phyloP scores from a whole-genome alignment of 176 grass and related monocot species.

The Avena insularis region DNA sequence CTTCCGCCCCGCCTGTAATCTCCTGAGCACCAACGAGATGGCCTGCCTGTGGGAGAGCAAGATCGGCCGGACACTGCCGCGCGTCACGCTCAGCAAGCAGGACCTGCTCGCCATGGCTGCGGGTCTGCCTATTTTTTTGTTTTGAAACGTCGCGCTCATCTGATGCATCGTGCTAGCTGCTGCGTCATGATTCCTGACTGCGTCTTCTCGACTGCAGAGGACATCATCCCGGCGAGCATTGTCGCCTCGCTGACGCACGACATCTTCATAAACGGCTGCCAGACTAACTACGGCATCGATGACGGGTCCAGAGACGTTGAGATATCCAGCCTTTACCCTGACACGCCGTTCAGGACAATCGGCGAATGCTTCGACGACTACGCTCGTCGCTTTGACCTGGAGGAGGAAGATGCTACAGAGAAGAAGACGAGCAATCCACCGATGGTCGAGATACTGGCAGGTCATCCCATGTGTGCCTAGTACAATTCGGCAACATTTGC shows the following conservation, averaged over 20 bases:
- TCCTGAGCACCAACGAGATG: constrained; percentile 77
- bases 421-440: constrained; percentile 29
- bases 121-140: constrained; percentile 26
- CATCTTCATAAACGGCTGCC: constrained; percentile 88
- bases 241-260: constrained; percentile 83
- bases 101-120: constrained; percentile 65
- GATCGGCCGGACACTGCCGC: constrained; percentile 68
- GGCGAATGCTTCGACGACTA: constrained; percentile 75
- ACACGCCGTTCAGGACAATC: constrained; percentile 54
- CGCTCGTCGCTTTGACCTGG: constrained; percentile 26
- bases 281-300: constrained; percentile 55
- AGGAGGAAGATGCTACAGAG: constrained; percentile 36
- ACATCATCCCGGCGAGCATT: constrained; percentile 65
- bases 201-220: constrained; percentile 53
- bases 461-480: neutral
- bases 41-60: constrained; percentile 73
- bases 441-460: constrained; percentile 29
- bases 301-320: constrained; percentile 55
- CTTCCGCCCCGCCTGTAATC: constrained; percentile 67
- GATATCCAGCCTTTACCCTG: constrained; percentile 63
- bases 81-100: constrained; percentile 47
- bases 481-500: neutral
- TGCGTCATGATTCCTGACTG: neutral
- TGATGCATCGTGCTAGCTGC: neutral
- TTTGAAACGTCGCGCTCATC: neutral